Evolutionary conservation across 495 filamentous ascomycete genomes (phyloP), one percentile per base, ranked within the genome.

Genomic region (Paragyromitra xinjiangensis): DNA sequence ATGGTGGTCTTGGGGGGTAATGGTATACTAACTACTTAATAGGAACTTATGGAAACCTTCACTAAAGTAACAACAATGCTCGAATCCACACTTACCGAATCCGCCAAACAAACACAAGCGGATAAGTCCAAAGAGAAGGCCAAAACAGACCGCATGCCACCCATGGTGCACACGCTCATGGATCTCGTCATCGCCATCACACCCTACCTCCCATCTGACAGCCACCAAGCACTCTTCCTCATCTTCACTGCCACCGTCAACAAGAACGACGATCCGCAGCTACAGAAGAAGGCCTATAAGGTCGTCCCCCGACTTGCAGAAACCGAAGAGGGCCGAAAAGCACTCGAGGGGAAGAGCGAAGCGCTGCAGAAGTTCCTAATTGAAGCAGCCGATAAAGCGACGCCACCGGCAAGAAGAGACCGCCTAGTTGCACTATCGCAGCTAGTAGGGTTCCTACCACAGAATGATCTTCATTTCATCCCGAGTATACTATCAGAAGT

Each of bases 241-340:
- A 92, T 98, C 73, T 92, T 95, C 5, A 87, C 93, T 0, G 86
- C 91, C 12, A 91, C 97, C 64, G 88, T 98, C 69, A 89, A 91
- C 78, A 91, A 89, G 77, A 84, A 88, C 61, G 87, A 90, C 44
- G 96, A 98, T 76, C 92, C 95, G 34, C 95, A 98, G 81, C 87
- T 99, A n/a, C 94, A 98, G 83, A 99, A 99, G 89, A 99, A 99
- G 85, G 95, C 95, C 3, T 99, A 98, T 87, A 98, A 98, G 84
- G 87, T 99, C 62, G 93, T 99, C 67, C 95, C 95, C 7, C 90
- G 95, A 40, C 88, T 99, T 55, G 91, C 92, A 2, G 90, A 92
- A 40, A 94, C 94, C 6, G 87, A 90, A n/a, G 87, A 85, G 37
- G 96, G 96, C 16, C 86, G 86, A 44, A 84, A 85, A 5, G 93